Evolutionary conservation across 2,329 filamentous ascomycete species (phyloP), one percentile per base, ranked within the genome.

Genomic region (Xylariaceae sp.): DNA sequence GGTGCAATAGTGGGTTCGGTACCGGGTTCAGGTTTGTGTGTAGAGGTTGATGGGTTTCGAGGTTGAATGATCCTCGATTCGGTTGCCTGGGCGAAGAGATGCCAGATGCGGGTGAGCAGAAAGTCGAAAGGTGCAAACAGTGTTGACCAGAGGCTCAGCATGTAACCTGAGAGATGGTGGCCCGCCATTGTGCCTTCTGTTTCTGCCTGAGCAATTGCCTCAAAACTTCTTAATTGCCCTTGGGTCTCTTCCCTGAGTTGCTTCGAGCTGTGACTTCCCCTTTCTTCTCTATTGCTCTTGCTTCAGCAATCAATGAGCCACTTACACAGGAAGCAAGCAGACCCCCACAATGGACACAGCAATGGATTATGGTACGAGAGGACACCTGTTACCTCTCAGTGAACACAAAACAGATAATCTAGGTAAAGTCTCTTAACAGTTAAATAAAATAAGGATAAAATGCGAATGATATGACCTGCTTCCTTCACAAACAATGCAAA

Each of bases 161-260:
- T 52, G 55, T 59, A 59, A 58, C 57, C 52, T 50, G 54, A 57
- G 41, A 52, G 48, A 51, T 57, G 54, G 55, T 56, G 55, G 53
- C 49, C 54, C 55, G 54, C 55, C 57, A 59, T 59, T 53, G 40
- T 49, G 43, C 50, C 51, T 52, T 28, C 7, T 43, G 40, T 38
- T 40, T 37, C 36, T 42, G 44, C 38, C 44, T 35, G 41, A 36
- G 44, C 18, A 42, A 41, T 33, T 27, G 31, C 36, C 39, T 45
- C 40, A 24, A 24, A 24, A 24, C 21, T 11, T 24, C 46, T 44
- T 47, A 40, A 38, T 43, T n/a, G n/a, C 47, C 40, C 34, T 38
- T 26, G 11, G 30, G 41, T 42, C 41, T 40, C 29, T 45, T 23
- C 21, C 21, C 21, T 24, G 21, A 11, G 6, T 24, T 11, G 21